Percentiles rank a stretch among this genome's conserved stretches.
phyloP scores from a whole-genome alignment of 129 eudicot species.

The Chrysanthemum makinoi region DNA sequence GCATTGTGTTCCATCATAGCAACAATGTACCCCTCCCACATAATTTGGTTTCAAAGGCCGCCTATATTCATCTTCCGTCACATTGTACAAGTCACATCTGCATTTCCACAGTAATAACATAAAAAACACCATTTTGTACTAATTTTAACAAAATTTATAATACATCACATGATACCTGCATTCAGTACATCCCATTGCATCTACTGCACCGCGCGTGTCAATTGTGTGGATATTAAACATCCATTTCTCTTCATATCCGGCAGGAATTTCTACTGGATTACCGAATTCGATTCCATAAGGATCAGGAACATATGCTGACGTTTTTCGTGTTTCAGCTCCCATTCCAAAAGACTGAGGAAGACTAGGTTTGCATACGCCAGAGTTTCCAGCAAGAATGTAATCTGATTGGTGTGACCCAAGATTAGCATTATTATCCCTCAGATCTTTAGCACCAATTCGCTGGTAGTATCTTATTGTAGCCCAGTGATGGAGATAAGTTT shows the following conservation, averaged over 20 bases:
- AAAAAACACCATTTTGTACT: background rate
- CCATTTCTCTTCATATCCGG: slow-evolving; percentile 72
- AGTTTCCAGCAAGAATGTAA: slow-evolving; percentile 36
- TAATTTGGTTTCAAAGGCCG: slow-evolving; percentile 42
- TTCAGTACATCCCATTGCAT: slow-evolving; percentile 6
- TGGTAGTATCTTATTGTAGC: slow-evolving; percentile 16
- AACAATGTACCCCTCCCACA: slow-evolving; percentile 65
- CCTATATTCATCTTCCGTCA: slow-evolving; percentile 43
- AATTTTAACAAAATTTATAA: too few relatives aligned
- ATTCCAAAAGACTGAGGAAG: slow-evolving; percentile 61
- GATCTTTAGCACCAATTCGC: slow-evolving; percentile 28
- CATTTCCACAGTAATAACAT: slow-evolving; percentile 28
- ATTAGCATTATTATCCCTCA: slow-evolving; percentile 7
- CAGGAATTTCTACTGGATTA: slow-evolving; percentile 45
- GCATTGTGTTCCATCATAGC: slow-evolving; percentile 59
- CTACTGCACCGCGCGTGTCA: slow-evolving; percentile 55
- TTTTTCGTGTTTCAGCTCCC: slow-evolving; percentile 30
- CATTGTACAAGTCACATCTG: slow-evolving; percentile 65
- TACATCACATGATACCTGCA: too few relatives aligned
- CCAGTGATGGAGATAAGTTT: slow-evolving; percentile 48
- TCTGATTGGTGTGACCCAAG: slow-evolving; percentile 39
- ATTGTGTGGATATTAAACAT: slow-evolving; percentile 65
- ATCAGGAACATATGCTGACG: slow-evolving; percentile 62
- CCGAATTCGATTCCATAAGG: slow-evolving; percentile 36
- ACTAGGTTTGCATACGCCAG: slow-evolving; percentile 47